phyloP scores from a whole-genome alignment of 129 eudicot species.

The Artemisia tridentata region DNA sequence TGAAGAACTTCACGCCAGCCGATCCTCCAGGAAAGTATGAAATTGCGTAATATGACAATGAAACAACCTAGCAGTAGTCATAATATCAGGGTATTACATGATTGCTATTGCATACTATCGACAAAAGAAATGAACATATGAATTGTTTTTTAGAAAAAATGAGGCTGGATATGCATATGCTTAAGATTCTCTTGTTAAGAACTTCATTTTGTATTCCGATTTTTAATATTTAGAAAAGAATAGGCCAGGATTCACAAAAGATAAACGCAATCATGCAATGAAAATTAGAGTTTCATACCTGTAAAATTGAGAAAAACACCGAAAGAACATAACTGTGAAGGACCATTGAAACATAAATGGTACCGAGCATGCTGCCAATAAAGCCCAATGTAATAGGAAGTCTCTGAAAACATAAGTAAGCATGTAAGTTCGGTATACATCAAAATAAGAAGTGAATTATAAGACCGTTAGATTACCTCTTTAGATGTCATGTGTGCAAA shows the following conservation, averaged over 20 bases:
- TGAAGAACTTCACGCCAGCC: constrained; percentile 76
- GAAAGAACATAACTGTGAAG: constrained; percentile 94
- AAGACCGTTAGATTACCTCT: constrained; percentile 56
- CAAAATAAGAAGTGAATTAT: background rate
- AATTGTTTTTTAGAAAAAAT: too few relatives aligned
- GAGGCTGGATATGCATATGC: too few relatives aligned
- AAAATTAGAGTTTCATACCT: constrained; percentile 47
- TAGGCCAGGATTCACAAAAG: too few relatives aligned
- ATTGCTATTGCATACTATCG: too few relatives aligned
- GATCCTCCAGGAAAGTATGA: constrained; percentile 99
- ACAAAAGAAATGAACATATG: too few relatives aligned
- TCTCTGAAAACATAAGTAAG: constrained; percentile 51
- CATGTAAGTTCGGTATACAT: constrained; percentile 15
- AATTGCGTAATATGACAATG: constrained; percentile 78
- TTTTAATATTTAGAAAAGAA: too few relatives aligned
- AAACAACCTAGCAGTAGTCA: constrained; percentile 57
- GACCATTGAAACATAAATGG: constrained; percentile 92
- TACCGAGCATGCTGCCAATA: constrained; percentile 82
- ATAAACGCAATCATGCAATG: background rate
- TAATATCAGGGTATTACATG: too few relatives aligned
- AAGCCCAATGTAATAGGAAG: constrained; percentile 86
- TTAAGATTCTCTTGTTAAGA: too few relatives aligned
- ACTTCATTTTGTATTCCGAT: too few relatives aligned
- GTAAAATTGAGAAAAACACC: constrained; percentile 75
- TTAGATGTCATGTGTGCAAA: constrained; percentile 84